A percentile compares a stretch with the other conserved stretches of the same genome.
phyloP scores from a whole-genome alignment of 2,329 filamentous ascomycete genomes.

The Curvularia spicifera region DNA sequence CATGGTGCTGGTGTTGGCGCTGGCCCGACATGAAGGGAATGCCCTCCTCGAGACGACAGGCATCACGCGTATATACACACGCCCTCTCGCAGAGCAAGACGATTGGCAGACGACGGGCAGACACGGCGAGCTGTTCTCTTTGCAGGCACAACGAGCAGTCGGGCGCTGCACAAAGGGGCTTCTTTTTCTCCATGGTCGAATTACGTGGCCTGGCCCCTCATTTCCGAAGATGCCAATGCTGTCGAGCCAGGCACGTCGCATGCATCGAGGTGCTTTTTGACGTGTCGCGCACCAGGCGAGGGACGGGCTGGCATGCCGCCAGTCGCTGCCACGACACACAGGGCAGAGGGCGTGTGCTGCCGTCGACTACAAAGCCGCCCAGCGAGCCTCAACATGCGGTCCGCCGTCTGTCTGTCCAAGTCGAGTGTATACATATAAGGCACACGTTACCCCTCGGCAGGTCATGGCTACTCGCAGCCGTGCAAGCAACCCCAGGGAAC shows the following conservation, averaged over 20 bases:
- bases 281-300: conserved; percentile 4
- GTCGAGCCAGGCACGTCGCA: conserved; percentile 1
- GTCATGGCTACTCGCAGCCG: not conserved
- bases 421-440: not conserved
- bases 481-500: conserved; percentile 27
- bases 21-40: not conserved
- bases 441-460: not conserved
- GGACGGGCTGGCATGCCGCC: not conserved
- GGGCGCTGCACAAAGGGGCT: conserved; percentile 4
- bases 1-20: not conserved
- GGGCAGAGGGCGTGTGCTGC: not conserved
- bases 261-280: conserved; percentile 6
- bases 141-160: not conserved
- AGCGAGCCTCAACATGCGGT: not conserved
- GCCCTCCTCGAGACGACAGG: not conserved
- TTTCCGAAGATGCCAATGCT: conserved; percentile 11
- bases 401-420: too few relatives aligned
- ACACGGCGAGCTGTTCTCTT: not conserved
- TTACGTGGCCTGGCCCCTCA: conserved; percentile 18
- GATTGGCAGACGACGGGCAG: not conserved
- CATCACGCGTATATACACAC: not conserved
- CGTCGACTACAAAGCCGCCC: not conserved
- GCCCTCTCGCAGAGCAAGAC: not conserved
- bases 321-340: conserved; percentile 3
- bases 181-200: conserved; percentile 8